Percentiles rank a stretch among this genome's conserved stretches.
phyloP scores from a whole-genome alignment of 2,329 filamentous ascomycete genomes.

The Xylaria sp. region DNA sequence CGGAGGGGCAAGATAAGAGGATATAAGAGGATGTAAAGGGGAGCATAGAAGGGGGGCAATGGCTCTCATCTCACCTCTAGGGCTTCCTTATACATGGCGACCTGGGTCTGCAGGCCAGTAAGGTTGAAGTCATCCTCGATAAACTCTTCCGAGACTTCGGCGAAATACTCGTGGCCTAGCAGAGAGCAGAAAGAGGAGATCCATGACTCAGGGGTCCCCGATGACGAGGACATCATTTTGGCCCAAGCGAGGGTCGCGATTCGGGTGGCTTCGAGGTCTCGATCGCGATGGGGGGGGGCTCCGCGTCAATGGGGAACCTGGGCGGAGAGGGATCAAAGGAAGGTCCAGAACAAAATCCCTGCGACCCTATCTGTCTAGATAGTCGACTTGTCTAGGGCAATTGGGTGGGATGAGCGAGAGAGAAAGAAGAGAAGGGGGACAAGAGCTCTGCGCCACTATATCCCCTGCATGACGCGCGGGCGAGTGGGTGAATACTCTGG shows the following conservation, averaged over 20 bases:
- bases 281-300: slow-evolving; percentile 33
- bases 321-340: slow-evolving; percentile 22
- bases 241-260: slow-evolving; percentile 17
- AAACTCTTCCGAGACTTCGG: slow-evolving; percentile 98
- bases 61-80: slow-evolving; percentile 71
- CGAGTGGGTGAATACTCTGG: slow-evolving; percentile 7
- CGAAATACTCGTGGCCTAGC: slow-evolving; percentile 97
- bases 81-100: slow-evolving; percentile 98
- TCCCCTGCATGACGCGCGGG: slow-evolving; percentile 46
- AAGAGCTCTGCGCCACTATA: slow-evolving; percentile 37
- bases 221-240: slow-evolving; percentile 68
- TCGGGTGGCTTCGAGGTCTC: slow-evolving; percentile 13
- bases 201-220: slow-evolving; percentile 84
- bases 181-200: slow-evolving; percentile 97
- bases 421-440: slow-evolving; percentile 18
- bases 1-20: too few species aligned
- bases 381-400: slow-evolving; percentile 34
- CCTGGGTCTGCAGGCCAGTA: slow-evolving; percentile 92
- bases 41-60: neutral
- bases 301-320: slow-evolving; percentile 7
- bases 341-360: slow-evolving; percentile 26
- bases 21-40: neutral
- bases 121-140: slow-evolving; percentile 99
- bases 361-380: slow-evolving; percentile 24
- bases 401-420: slow-evolving; percentile 28